A percentile compares a stretch with the other conserved stretches of the same genome.
Conservation (phyloP, 2,329 filamentous ascomycete species). For the Ophiostoma ulmi region DNA sequence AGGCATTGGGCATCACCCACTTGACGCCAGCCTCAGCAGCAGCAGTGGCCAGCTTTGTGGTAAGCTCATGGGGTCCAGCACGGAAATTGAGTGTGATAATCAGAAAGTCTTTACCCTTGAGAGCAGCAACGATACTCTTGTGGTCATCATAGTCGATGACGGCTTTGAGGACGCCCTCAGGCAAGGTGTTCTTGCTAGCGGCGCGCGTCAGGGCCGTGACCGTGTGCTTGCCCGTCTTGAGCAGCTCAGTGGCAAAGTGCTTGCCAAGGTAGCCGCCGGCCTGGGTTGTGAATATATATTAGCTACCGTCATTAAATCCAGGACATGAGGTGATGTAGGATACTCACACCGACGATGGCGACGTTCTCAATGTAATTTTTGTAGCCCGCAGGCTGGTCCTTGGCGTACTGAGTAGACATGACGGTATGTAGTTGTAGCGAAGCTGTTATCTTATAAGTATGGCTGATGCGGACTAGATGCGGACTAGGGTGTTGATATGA, state of each 20-base stretch:
- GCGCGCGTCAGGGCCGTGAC: slow-evolving; percentile 47
- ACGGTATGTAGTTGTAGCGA: not conserved
- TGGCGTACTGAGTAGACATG: slow-evolving; percentile 28
- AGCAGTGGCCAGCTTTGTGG: slow-evolving; percentile 40
- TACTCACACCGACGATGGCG: slow-evolving; percentile 31
- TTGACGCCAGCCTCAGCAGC: slow-evolving; percentile 41
- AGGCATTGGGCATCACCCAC: slow-evolving; percentile 44
- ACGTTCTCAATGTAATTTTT: slow-evolving; percentile 30
- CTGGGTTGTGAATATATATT: slow-evolving; percentile 22
- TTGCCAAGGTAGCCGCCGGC: slow-evolving; percentile 29
- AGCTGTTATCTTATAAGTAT: not conserved
- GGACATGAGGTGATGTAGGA: not conserved
- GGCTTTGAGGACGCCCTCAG: slow-evolving; percentile 37
- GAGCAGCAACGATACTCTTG: slow-evolving; percentile 25
- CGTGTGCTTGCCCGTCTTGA: slow-evolving; percentile 39
- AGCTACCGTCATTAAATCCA: not conserved
- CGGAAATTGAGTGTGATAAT: slow-evolving; percentile 27
- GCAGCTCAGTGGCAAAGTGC: slow-evolving; percentile 26
- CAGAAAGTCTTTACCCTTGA: slow-evolving; percentile 28
- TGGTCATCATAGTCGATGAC: slow-evolving; percentile 38
- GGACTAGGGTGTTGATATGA: not conserved
- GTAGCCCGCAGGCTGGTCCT: slow-evolving; percentile 32
- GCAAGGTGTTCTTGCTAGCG: slow-evolving; percentile 40
- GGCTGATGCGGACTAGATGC: not conserved
- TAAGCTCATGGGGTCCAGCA: slow-evolving; percentile 33